Base-by-base conservation (phyloP, 768 basidiomycete genomes). In the Pleurotus pulmonarius region DNA sequence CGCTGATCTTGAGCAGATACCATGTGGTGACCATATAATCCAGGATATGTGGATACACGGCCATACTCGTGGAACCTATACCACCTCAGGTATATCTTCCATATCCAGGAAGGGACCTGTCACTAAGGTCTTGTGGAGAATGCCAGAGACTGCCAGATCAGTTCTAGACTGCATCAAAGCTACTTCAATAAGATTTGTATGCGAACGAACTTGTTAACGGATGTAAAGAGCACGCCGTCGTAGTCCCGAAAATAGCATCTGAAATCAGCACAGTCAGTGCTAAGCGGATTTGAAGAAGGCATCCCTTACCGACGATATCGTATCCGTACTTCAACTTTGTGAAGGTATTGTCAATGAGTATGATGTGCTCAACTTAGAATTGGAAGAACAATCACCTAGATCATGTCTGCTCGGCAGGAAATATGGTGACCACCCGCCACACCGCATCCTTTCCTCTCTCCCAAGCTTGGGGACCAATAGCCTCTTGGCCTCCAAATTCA, bases 381-480 rank as follows among this genome's bases (percentile, higher is more conserved):
- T 44, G n/a, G 15, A 34, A 44, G 41, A 44, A 44, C 8, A 22
- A n/a, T 44, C n/a, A 52, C 46, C 56, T 46, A 20, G 29, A 34
- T 34, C 29, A 55, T 26, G 40, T 16, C 45, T 43, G 29, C 24
- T 47, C 56, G 12, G 57, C 47, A 41, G 64, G 61, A 66, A 90
- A 91, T 22, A 92, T 18, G 1, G 87, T 90, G 51, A 90, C 72
- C 16, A 90, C 82, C 62, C 77, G 86, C 92, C 92, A 94, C 0
- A 78, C 65, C 2, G 90, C 88, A 61, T 90, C 89, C 60, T 88
- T 92, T 5, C 91, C 92, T 58, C 80, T 79, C 64, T 94, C 92
- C 92, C 92, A 94, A 60, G 90, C 92, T 60, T 89, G 85, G 5
- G 89, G 87, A 1, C 92, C 91, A 56, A 80, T 81, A 11, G 88